Percentiles rank a stretch among this genome's conserved stretches.
Conservation (phyloP, 2,329 filamentous ascomycete genomes). For the Bisporella sp. region DNA sequence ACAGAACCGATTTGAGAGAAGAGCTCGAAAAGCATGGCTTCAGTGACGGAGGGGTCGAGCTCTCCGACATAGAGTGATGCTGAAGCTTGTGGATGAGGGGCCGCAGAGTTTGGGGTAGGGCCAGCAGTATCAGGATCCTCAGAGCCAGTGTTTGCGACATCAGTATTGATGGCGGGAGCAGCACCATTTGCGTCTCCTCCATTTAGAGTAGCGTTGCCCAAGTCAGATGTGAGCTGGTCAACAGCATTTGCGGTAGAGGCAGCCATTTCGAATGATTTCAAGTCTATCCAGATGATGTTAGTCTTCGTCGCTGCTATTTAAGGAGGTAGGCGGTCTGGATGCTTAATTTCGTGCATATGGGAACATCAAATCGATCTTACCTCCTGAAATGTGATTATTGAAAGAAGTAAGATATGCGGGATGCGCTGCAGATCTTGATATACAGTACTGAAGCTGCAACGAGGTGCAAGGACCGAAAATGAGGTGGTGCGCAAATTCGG, state of each 20-base stretch:
- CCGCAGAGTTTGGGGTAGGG: conserved; percentile 63
- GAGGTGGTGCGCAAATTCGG: conserved; percentile 8
- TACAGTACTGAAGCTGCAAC: conserved; percentile 14
- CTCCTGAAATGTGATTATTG: too few relatives aligned
- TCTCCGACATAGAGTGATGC: conserved; percentile 98
- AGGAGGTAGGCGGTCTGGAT: too few relatives aligned
- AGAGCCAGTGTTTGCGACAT: conserved; percentile 47
- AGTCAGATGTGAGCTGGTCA: conserved; percentile 76
- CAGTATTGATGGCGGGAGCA: conserved; percentile 68
- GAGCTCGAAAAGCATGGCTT: conserved; percentile 99
- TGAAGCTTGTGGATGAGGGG: conserved; percentile 81
- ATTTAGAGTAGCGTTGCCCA: conserved; percentile 64
- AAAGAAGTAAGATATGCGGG: background rate
- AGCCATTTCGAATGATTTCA: conserved; percentile 46
- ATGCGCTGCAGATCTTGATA: conserved; percentile 12
- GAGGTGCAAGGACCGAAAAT: conserved; percentile 17
- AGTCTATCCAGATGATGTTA: conserved; percentile 8
- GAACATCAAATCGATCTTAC: too few relatives aligned
- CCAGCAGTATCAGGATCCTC: conserved; percentile 58
- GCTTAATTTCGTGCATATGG: too few relatives aligned
- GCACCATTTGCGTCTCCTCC: conserved; percentile 59
- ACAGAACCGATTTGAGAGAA: conserved; percentile 99
- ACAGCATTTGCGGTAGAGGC: conserved; percentile 51
- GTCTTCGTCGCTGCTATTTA: too few relatives aligned
- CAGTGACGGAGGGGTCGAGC: conserved; percentile 94